Conservation (phyloP, 306 rosid genomes). For the Lathyrus aphaca region DNA sequence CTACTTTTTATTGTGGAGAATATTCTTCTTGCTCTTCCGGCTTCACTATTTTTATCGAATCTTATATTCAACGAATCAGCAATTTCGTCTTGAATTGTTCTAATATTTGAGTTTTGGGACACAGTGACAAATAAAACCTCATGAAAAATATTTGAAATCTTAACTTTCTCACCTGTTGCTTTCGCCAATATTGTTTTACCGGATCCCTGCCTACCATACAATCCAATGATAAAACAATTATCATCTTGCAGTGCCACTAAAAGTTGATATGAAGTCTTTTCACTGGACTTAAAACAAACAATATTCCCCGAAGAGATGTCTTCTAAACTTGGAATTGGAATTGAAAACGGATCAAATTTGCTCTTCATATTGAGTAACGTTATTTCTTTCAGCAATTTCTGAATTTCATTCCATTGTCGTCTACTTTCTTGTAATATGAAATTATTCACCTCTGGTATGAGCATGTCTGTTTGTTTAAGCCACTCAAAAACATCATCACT, state of each 20-base stretch:
- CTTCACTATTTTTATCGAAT: neutral
- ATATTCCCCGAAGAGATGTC: neutral
- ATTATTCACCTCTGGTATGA: neutral
- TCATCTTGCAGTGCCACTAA: neutral
- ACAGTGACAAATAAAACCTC: neutral
- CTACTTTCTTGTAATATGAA: neutral
- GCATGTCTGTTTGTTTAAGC: neutral
- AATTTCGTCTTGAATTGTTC: slow-evolving; percentile 21
- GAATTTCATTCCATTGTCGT: neutral
- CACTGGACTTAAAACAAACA: neutral
- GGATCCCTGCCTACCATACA: slow-evolving; percentile 29
- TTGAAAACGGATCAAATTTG: neutral
- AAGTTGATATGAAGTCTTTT: neutral
- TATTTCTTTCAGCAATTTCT: neutral
- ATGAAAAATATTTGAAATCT: neutral
- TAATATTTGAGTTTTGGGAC: slow-evolving; percentile 6
- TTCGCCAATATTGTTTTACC: slow-evolving; percentile 34
- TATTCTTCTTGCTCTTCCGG: slow-evolving; percentile 8
- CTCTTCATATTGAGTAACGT: neutral
- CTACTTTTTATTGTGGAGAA: neutral
- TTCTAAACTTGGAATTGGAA: slow-evolving; percentile 18
- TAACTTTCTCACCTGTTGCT: slow-evolving; percentile 24
- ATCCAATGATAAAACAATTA: neutral
- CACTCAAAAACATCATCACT: neutral
- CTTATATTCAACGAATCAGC: slow-evolving; percentile 4